phyloP scores from a whole-genome alignment of 2,329 filamentous ascomycete species.

The Diaporthe amygdali region DNA sequence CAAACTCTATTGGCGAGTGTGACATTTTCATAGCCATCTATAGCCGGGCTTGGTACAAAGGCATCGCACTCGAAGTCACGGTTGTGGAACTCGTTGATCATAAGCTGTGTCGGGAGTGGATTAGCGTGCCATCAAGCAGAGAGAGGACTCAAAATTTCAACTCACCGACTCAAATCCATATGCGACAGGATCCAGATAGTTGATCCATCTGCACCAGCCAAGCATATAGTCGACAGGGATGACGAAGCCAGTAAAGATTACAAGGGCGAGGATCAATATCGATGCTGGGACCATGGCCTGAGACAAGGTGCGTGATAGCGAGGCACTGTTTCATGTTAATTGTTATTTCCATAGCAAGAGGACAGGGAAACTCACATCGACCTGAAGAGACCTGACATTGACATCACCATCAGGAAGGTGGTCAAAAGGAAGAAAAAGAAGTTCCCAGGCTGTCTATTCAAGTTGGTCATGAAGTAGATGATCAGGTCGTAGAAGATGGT shows the following conservation, averaged over 20 bases:
- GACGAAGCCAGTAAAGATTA: slow-evolving; percentile 77
- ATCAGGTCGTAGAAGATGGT: slow-evolving; percentile 77
- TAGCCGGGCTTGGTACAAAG: slow-evolving; percentile 47
- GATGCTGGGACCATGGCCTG: slow-evolving; percentile 67
- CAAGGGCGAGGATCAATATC: slow-evolving; percentile 68
- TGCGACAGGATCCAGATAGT: slow-evolving; percentile 78
- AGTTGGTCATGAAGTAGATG: slow-evolving; percentile 86
- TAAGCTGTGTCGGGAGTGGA: slow-evolving; percentile 33
- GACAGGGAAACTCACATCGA: neutral
- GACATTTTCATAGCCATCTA: slow-evolving; percentile 44
- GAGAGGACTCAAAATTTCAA: neutral
- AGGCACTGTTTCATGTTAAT: slow-evolving; percentile 68
- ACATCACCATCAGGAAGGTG: slow-evolving; percentile 73
- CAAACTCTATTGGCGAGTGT: slow-evolving; percentile 55
- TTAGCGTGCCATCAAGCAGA: neutral
- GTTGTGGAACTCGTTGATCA: slow-evolving; percentile 81
- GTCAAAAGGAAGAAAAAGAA: slow-evolving; percentile 90
- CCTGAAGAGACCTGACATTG: slow-evolving; percentile 83
- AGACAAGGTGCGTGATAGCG: slow-evolving; percentile 72
- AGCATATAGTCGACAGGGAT: slow-evolving; percentile 73
- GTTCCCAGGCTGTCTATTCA: slow-evolving; percentile 73
- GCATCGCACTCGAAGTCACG: slow-evolving; percentile 61
- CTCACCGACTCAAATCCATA: slow-evolving; percentile 78
- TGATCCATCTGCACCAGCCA: slow-evolving; percentile 83
- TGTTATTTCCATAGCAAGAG: neutral